Percentiles rank a stretch among this genome's conserved stretches.
phyloP scores from a whole-genome alignment of 305 asterid species.

The Nicotiana rustica region DNA sequence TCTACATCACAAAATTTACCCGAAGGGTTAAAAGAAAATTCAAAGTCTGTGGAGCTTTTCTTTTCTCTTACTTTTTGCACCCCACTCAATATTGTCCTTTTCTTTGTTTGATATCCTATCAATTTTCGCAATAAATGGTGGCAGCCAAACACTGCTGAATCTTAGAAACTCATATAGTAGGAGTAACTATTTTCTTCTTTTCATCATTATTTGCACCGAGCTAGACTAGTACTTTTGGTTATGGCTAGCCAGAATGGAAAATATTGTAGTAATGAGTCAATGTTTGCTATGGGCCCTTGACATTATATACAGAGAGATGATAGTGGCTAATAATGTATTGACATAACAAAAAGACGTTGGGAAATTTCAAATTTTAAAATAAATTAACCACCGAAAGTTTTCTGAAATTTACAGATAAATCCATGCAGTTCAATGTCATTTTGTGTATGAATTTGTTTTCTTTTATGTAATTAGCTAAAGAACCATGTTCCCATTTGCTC shows the following conservation, averaged over 20 bases:
- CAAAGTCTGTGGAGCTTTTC: neutral
- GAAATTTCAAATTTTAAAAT: neutral
- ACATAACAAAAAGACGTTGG: neutral
- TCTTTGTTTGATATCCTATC: slow-evolving; percentile 18
- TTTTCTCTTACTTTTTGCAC: neutral
- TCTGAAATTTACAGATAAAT: neutral
- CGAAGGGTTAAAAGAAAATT: neutral
- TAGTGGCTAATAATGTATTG: neutral
- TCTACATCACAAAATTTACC: neutral
- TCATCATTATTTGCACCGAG: slow-evolving; percentile 9
- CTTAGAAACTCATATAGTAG: neutral
- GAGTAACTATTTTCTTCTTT: slow-evolving; percentile 33
- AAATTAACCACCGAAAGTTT: neutral
- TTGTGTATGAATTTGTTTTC: neutral
- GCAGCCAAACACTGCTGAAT: slow-evolving; percentile 32
- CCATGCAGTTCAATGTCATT: neutral
- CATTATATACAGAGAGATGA: slow-evolving; percentile 26
- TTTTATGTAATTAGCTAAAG: neutral
- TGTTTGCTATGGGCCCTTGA: slow-evolving; percentile 31
- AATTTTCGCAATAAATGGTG: slow-evolving; percentile 37
- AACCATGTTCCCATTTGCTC: too few relatives aligned
- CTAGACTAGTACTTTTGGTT: too few relatives aligned
- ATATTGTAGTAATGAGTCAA: neutral
- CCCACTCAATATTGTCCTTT: neutral
- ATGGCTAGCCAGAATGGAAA: neutral